Conservation (phyloP, 352 stramenopile species). For the Aphanomyces cochlioides region DNA sequence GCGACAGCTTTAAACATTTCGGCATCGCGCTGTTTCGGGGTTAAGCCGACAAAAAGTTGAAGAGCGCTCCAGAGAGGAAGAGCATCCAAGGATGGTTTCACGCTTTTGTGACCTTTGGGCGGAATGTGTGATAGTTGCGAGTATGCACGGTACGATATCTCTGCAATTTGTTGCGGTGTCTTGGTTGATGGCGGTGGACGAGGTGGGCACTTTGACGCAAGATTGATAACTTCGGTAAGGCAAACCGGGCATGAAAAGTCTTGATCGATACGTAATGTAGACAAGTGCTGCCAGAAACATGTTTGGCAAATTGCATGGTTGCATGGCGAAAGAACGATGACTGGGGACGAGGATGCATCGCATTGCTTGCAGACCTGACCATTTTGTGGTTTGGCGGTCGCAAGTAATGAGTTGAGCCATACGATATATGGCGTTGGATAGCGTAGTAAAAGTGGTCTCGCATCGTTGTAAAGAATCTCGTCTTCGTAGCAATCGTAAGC, state of each 20-base stretch:
- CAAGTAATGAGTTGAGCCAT: slow-evolving; percentile 18
- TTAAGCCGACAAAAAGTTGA: slow-evolving; percentile 19
- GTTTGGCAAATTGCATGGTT: slow-evolving; percentile 16
- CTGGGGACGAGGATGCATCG: background rate
- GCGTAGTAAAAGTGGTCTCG: slow-evolving; percentile 5
- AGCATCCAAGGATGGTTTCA: slow-evolving; percentile 16
- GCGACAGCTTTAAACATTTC: slow-evolving; percentile 29
- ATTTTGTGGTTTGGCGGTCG: background rate
- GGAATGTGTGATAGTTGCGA: background rate
- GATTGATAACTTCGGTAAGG: background rate
- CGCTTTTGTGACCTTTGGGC: slow-evolving; percentile 12
- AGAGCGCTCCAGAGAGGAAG: slow-evolving; percentile 19
- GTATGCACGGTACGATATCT: background rate
- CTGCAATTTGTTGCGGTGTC: slow-evolving; percentile 1
- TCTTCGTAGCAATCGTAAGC: slow-evolving; percentile 9
- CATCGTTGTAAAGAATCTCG: background rate
- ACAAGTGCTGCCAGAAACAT: slow-evolving; percentile 23
- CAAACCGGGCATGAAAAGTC: slow-evolving; percentile 18
- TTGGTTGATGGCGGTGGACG: background rate
- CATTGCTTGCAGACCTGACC: slow-evolving; percentile 1
- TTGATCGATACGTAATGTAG: slow-evolving; percentile 21
- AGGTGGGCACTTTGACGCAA: slow-evolving; percentile 1
- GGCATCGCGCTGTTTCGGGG: slow-evolving; percentile 20
- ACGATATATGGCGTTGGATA: slow-evolving; percentile 26
- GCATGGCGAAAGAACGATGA: slow-evolving; percentile 15